Base-by-base conservation (phyloP, 2,329 filamentous ascomycete species). In the Colletotrichum camelliae region DNA sequence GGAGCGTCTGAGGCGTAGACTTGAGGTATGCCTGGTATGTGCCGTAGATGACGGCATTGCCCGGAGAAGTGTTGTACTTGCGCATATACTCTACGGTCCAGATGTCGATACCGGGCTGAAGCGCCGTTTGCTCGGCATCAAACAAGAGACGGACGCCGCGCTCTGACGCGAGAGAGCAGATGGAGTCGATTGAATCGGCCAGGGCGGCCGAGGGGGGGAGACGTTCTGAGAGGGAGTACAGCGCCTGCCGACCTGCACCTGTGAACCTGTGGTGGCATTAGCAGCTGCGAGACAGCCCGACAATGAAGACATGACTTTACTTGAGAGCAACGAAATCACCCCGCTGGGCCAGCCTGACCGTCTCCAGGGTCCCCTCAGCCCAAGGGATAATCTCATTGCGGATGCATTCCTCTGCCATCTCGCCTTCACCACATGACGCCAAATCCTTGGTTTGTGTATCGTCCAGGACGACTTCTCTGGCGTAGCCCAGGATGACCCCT, bases 401-500 rank as follows among this genome's bases (percentile, higher is more conserved):
- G 27, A 92, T 84, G 72, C 85, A 86, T 58, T 88, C 86, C 37
- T 88, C 84, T 2, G 85, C 90, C 72, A 88, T 86, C n/a, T 86
- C 83, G 1, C 87, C 87, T 5, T 88, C 85, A n/a, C 86, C 85
- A 65, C 83, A 85, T 0, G 85, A 82, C 4, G 85, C 82, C 12
- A 91, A 83, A 21, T 85, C 83, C 18, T 82, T 81, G 2, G 86
- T 86, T 79, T 92, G 88, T 6, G 87, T 84, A 37, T 92, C 90
- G 18, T 89, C 88, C 39, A 95, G 87, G 15, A 97, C 93, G 1
- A 97, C 94, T 84, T 98, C 96, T 78, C 90, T 91, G 4, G 95
- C 95, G 80, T 97, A 98, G 67, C 94, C 93, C 62, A 98, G 88
- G 71, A 98, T 95, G 7, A 98, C 94, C 15, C 96, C 96, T 29